phyloP scores from a whole-genome alignment of 108 stramenopile species.

The Cyclotella baltica region DNA sequence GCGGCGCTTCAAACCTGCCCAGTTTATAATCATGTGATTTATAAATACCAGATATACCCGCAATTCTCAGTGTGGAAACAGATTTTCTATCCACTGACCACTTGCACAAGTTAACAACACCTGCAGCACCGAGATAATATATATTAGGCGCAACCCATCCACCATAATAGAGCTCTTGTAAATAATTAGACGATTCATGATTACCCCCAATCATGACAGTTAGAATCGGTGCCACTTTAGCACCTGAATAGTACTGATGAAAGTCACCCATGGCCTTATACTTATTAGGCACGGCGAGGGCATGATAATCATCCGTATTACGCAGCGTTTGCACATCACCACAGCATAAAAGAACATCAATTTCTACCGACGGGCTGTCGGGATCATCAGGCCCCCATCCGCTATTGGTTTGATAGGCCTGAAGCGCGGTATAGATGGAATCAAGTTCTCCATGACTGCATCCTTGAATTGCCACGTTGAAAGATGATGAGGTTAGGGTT shows the following conservation, averaged over 20 bases:
- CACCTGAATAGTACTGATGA: conserved; percentile 93
- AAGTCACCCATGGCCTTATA: conserved; percentile 91
- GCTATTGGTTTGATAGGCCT: conserved; percentile 47
- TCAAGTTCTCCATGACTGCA: conserved; percentile 99
- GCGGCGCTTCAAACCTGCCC: conserved; percentile 87
- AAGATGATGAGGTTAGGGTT: conserved; percentile 39
- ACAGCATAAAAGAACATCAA: conserved; percentile 96
- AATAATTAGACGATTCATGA: conserved; percentile 96
- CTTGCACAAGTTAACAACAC: conserved; percentile 73
- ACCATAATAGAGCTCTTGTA: conserved; percentile 96
- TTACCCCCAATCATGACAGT: conserved; percentile 99
- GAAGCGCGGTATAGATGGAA: conserved; percentile 87
- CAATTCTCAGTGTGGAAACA: conserved; percentile 90
- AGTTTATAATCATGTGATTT: conserved; percentile 78
- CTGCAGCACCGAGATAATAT: conserved; percentile 96
- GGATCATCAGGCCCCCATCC: too few relatives aligned
- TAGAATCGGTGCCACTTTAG: conserved; percentile 84
- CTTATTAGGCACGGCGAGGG: conserved; percentile 92
- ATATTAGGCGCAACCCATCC: conserved; percentile 99
- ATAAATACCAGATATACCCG: conserved; percentile 96
- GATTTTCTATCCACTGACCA: background rate
- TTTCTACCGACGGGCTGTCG: conserved; percentile 40
- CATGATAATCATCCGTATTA: conserved; percentile 83
- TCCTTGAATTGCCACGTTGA: conserved; percentile 94
- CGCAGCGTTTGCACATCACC: conserved; percentile 98